These are phyloP conservation scores for Ophiostoma sp. DNA, from an alignment of 2,329 filamentous ascomycete genomes.

Conservation along the genomic window DNA sequence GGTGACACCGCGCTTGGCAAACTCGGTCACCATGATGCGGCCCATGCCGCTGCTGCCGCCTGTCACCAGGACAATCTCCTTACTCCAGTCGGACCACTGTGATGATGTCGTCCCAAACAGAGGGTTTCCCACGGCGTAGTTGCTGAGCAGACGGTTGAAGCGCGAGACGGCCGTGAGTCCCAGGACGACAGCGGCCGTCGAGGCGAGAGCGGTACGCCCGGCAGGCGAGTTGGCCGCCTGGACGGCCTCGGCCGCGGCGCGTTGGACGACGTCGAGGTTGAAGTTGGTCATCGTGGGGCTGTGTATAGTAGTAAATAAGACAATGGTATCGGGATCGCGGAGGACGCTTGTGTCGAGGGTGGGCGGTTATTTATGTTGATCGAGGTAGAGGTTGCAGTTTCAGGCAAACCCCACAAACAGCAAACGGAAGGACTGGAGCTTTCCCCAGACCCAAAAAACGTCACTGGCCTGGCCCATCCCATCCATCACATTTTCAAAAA, in stretches of 20 bases:
- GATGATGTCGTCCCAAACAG: background rate
- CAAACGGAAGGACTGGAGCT: too few relatives aligned
- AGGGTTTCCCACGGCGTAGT: conserved; percentile 20
- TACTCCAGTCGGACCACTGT: conserved; percentile 19
- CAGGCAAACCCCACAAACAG: too few relatives aligned
- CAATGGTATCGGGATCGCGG: background rate
- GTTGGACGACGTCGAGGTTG: background rate
- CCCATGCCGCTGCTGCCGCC: conserved; percentile 76
- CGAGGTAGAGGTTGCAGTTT: too few relatives aligned
- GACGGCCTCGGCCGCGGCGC: background rate
- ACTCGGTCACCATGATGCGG: conserved; percentile 60
- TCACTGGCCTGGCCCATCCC: background rate
- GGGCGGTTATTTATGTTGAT: too few relatives aligned
- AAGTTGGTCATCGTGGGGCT: background rate
- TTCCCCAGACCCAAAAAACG: background rate
- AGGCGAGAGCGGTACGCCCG: background rate
- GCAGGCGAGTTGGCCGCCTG: background rate
- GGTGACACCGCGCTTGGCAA: conserved; percentile 65
- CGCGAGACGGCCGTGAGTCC: background rate
- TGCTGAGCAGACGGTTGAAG: conserved; percentile 19
- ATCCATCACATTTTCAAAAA: too few relatives aligned
- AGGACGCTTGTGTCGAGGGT: too few relatives aligned
- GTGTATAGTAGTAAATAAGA: background rate
- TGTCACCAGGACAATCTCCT: conserved; percentile 66
- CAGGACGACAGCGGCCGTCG: background rate